Conservation (phyloP, 1,284 basidiomycete species). For the Trichosporon ovoides region DNA sequence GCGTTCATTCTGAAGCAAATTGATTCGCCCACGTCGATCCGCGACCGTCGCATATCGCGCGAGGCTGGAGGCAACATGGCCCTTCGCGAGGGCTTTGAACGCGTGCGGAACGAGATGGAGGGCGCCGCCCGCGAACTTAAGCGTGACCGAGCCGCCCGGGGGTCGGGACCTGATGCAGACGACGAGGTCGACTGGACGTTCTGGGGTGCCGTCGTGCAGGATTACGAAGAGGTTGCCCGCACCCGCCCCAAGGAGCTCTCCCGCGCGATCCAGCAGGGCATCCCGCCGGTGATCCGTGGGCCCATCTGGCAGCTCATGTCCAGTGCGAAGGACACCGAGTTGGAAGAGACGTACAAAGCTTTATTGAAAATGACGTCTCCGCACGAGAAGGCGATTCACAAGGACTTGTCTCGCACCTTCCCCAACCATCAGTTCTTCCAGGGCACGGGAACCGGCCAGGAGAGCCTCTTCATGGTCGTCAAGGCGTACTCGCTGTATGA, state of each 20-base stretch:
- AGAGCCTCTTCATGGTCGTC: slow-evolving; percentile 92
- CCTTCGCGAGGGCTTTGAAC: slow-evolving; percentile 43
- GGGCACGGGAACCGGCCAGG: slow-evolving; percentile 81
- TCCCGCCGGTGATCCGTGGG: slow-evolving; percentile 69
- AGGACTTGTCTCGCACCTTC: slow-evolving; percentile 91
- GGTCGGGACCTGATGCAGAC: neutral
- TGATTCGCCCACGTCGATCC: slow-evolving; percentile 31
- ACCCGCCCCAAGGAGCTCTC: slow-evolving; percentile 73
- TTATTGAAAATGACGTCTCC: slow-evolving; percentile 76
- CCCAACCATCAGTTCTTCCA: slow-evolving; percentile 97
- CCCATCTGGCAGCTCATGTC: slow-evolving; percentile 99
- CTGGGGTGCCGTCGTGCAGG: slow-evolving; percentile 91
- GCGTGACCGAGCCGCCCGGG: slow-evolving; percentile 52
- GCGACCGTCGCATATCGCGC: slow-evolving; percentile 37
- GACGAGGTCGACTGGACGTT: slow-evolving; percentile 63
- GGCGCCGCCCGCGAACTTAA: slow-evolving; percentile 45
- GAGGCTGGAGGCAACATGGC: slow-evolving; percentile 32
- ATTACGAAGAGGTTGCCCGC: slow-evolving; percentile 79
- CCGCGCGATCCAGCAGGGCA: slow-evolving; percentile 83
- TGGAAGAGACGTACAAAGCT: slow-evolving; percentile 78
- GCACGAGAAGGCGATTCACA: slow-evolving; percentile 88
- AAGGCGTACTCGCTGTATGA: slow-evolving; percentile 98
- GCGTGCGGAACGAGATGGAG: slow-evolving; percentile 45
- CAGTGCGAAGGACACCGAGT: slow-evolving; percentile 79
- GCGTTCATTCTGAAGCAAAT: slow-evolving; percentile 28